Conservation (phyloP, 352 stramenopile species). For the Saprolegnia parasitica region DNA sequence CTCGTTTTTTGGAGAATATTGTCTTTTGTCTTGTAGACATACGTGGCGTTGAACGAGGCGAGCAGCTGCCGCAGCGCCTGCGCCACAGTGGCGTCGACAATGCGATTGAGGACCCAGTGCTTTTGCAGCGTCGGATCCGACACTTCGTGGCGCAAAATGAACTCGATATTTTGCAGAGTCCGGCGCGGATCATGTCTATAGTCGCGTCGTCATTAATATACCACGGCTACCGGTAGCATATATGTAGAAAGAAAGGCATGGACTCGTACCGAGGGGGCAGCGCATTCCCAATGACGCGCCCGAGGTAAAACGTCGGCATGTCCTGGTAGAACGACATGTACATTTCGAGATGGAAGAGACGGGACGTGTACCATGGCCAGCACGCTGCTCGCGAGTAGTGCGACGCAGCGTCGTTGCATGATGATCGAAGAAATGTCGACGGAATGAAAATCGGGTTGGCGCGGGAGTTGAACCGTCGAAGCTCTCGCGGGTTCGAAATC, state of each 20-base stretch:
- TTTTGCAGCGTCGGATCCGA: conserved; percentile 37
- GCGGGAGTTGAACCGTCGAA: too few relatives aligned
- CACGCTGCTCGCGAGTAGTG: too few relatives aligned
- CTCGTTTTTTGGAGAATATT: too few relatives aligned
- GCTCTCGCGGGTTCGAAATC: too few relatives aligned
- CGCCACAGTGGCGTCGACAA: conserved; percentile 34
- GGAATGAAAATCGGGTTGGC: too few relatives aligned
- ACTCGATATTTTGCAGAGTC: conserved; percentile 44
- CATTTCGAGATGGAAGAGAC: too few relatives aligned
- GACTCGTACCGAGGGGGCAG: conserved; percentile 36
- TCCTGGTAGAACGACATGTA: too few relatives aligned
- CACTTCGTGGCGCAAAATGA: conserved; percentile 46
- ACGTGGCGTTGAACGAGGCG: conserved; percentile 33
- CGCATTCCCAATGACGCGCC: conserved; percentile 43
- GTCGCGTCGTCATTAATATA: too few relatives aligned
- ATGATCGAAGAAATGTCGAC: too few relatives aligned
- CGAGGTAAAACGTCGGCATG: background rate
- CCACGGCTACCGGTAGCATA: too few relatives aligned
- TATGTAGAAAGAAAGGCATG: background rate
- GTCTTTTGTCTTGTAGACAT: background rate
- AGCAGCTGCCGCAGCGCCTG: conserved; percentile 36
- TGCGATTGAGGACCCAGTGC: conserved; percentile 53
- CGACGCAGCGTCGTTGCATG: too few relatives aligned
- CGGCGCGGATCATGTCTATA: conserved; percentile 37
- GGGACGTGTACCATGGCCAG: too few relatives aligned